Conservation (phyloP, 129 eudicot species). For the Escallonia rubra region DNA sequence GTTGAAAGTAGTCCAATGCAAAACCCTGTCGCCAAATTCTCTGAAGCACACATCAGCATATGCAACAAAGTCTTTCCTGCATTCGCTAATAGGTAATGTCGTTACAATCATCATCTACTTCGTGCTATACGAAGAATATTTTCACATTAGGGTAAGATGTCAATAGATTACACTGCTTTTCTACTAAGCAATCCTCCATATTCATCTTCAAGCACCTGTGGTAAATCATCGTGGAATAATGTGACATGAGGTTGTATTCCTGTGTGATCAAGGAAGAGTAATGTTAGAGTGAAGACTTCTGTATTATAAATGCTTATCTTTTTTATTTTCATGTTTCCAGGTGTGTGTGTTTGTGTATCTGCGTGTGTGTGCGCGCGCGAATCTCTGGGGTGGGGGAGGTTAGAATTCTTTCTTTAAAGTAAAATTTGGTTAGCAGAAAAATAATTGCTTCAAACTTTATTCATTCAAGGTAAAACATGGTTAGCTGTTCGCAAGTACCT, state of each 20-base stretch:
- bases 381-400: no score
- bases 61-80: constrained; percentile 47
- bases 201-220: constrained; percentile 47
- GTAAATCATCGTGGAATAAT: constrained; percentile 31
- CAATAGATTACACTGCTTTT: constrained; percentile 23
- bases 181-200: constrained; percentile 45
- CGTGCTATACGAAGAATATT: not conserved
- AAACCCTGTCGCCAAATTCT: constrained; percentile 75
- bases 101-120: not conserved
- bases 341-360: not conserved
- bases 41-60: constrained; percentile 66
- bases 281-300: not conserved
- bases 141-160: constrained; percentile 10
- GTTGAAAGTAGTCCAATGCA: constrained; percentile 66
- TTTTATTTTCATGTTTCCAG: not conserved
- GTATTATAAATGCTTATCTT: no score
- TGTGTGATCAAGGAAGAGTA: constrained; percentile 1
- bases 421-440: no score
- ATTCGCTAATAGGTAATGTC: not conserved
- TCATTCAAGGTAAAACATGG: not conserved
- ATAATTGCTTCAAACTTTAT: no score
- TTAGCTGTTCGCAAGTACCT: not conserved
- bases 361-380: no score
- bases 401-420: no score
- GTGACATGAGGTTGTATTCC: constrained; percentile 53